phyloP scores from a whole-genome alignment of 129 eudicot genomes.

The Helianthus annuus region HanXRQr2.0-SUNRISE NC_035437.2:131217442-131217941 shows the following conservation, averaged over 20 bases:
- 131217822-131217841: neutral
- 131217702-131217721: constrained; percentile 38
- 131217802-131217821: neutral
- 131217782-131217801: constrained; percentile 47
- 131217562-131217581: constrained; percentile 42
- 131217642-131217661: neutral
- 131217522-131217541: constrained; percentile 72
- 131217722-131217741: constrained; percentile 79
- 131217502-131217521: constrained; percentile 75
- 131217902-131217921: constrained; percentile 25
- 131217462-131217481: constrained; percentile 70
- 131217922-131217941: neutral
- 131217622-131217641: neutral
- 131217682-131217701: constrained; percentile 45
- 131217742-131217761: constrained; percentile 86
- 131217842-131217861: neutral
- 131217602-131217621: neutral
- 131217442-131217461: constrained; percentile 44
- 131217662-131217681: constrained; percentile 2
- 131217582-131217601: too few species aligned
- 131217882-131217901: neutral
- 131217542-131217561: constrained; percentile 76
- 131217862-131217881: neutral
- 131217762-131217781: constrained; percentile 94
- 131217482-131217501: constrained; percentile 63